Conservation (phyloP, 2,329 filamentous ascomycete genomes). For the Epichloe elymi region DNA sequence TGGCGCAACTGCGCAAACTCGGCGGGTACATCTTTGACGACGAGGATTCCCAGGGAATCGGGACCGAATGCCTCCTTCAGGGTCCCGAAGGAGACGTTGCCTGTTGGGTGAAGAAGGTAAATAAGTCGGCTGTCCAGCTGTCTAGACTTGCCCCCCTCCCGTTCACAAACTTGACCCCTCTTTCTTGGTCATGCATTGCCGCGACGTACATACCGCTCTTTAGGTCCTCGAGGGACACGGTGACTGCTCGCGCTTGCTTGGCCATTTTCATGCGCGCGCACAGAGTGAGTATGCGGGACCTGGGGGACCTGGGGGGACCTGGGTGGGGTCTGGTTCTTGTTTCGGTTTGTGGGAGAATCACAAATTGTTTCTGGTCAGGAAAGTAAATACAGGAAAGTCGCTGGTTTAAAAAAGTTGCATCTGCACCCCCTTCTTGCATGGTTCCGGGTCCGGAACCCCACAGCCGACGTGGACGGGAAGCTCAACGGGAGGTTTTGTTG, state of each 20-base stretch:
- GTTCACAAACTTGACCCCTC: background rate
- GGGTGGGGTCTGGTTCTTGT: too few relatives aligned
- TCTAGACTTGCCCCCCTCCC: background rate
- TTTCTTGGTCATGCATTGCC: too few relatives aligned
- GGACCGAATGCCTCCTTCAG: conserved; percentile 78
- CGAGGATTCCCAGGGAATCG: conserved; percentile 76
- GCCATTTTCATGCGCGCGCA: conserved; percentile 22
- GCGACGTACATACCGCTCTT: conserved; percentile 33
- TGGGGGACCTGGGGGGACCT: too few relatives aligned
- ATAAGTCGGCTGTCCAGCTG: too few relatives aligned
- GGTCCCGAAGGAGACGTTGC: conserved; percentile 51
- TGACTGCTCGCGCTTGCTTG: conserved; percentile 40
- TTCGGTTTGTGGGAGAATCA: too few relatives aligned
- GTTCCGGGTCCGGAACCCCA: background rate
- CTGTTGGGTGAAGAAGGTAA: conserved; percentile 24
- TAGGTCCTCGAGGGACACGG: conserved; percentile 49
- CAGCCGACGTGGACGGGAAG: background rate
- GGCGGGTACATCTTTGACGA: conserved; percentile 74
- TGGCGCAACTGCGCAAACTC: conserved; percentile 60
- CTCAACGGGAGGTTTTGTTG: too few relatives aligned
- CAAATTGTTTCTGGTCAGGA: background rate
- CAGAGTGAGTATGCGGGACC: background rate
- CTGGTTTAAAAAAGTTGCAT: background rate
- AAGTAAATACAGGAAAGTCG: background rate
- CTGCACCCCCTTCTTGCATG: background rate